These are phyloP conservation scores for Pythium aphanidermatum DNA, from an alignment of 352 stramenopile genomes.

Conservation along the genomic window DNA sequence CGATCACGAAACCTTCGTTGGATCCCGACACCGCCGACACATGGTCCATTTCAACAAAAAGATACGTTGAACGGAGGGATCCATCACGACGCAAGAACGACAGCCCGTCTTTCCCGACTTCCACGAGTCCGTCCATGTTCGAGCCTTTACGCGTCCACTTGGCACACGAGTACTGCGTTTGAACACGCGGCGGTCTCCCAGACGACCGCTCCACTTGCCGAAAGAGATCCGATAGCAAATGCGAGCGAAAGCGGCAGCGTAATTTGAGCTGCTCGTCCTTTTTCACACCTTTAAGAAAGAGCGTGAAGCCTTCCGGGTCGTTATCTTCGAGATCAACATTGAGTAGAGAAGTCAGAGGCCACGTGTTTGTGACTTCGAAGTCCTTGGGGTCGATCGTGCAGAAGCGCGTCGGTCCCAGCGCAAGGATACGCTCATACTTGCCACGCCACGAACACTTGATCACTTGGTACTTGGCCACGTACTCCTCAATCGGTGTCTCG, in stretches of 20 bases:
- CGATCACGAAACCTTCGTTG: constrained; percentile 54
- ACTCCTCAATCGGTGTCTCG: constrained; percentile 68
- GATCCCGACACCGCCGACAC: constrained; percentile 48
- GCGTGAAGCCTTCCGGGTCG: constrained; percentile 55
- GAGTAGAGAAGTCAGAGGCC: constrained; percentile 53
- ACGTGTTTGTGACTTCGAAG: constrained; percentile 87
- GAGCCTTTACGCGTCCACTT: constrained; percentile 58
- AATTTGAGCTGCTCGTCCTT: constrained; percentile 83
- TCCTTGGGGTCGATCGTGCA: constrained; percentile 83
- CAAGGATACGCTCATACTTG: constrained; percentile 85
- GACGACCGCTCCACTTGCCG: constrained; percentile 47
- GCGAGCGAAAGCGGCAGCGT: constrained; percentile 66
- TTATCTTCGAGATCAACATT: constrained; percentile 50
- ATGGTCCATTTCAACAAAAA: constrained; percentile 80
- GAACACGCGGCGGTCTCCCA: constrained; percentile 17
- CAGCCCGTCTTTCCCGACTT: constrained; percentile 56
- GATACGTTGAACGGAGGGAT: constrained; percentile 58
- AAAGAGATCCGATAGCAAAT: constrained; percentile 76
- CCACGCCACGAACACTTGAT: constrained; percentile 80
- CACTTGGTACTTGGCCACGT: constrained; percentile 79
- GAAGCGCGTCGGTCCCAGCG: constrained; percentile 70
- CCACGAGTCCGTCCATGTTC: constrained; percentile 39
- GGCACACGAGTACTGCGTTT: constrained; percentile 43
- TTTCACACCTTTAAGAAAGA: constrained; percentile 64
- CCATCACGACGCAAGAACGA: constrained; percentile 33